A percentile compares a stretch with the other conserved stretches of the same genome.
Conservation (phyloP, 305 asterid species). For the Fraxinus ornus region DNA sequence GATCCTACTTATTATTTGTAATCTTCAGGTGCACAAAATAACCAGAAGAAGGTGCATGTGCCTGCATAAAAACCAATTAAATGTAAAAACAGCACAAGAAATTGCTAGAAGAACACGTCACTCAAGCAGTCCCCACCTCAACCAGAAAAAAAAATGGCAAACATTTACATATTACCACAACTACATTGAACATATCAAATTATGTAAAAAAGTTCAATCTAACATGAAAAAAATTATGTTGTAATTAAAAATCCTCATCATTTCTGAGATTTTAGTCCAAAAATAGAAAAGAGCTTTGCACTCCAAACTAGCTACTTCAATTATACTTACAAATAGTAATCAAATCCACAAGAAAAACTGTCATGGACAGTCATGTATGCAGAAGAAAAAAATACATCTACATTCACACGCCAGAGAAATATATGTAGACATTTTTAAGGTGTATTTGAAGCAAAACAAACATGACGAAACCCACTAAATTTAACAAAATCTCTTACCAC, state of each 20-base stretch:
- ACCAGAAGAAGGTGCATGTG: slow-evolving; percentile 77
- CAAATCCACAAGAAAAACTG: not conserved
- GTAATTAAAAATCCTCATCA: slow-evolving; percentile 15
- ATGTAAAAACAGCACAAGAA: slow-evolving; percentile 14
- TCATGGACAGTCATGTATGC: not conserved
- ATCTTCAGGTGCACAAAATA: slow-evolving; percentile 58
- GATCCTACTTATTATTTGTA: slow-evolving; percentile 52
- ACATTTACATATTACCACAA: not conserved
- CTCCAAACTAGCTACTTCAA: not conserved
- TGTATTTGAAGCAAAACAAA: not conserved
- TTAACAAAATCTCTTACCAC: slow-evolving; percentile 8
- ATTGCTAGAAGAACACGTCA: slow-evolving; percentile 11
- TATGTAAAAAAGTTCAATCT: not conserved
- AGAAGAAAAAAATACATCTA: not conserved
- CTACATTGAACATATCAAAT: slow-evolving; percentile 16
- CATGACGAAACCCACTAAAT: slow-evolving; percentile 15
- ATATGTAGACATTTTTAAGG: not conserved
- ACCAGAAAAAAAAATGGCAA: not conserved
- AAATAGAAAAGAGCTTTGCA: slow-evolving; percentile 5
- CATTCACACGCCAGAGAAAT: not conserved
- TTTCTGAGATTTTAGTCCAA: not conserved
- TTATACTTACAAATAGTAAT: not conserved
- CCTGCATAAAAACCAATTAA: slow-evolving; percentile 38
- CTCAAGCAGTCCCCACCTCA: slow-evolving; percentile 10
- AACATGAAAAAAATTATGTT: not conserved